Evolutionary conservation across 169 alveolate species (phyloP).

Genomic region (Plasmodium cynomolgi): DNA sequence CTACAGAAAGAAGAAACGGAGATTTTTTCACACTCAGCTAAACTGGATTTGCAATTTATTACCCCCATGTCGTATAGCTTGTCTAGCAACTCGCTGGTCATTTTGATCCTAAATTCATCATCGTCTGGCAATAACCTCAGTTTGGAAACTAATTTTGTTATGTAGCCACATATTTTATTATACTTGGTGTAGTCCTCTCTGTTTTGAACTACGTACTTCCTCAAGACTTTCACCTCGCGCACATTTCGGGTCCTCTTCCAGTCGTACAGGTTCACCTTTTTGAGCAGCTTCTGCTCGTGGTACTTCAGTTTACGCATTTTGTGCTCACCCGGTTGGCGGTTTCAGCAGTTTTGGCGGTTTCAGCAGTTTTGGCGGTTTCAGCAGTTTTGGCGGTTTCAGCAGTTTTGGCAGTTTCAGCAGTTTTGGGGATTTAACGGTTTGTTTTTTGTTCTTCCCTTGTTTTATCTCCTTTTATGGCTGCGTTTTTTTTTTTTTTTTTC

Average conservation of each 20-base stretch:
- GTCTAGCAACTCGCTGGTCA: constrained; percentile 94
- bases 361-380: too few relatives aligned
- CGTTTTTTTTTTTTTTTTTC: not conserved
- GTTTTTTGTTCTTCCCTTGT: not conserved
- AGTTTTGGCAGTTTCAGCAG: too few relatives aligned
- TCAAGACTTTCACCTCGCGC: constrained; percentile 93
- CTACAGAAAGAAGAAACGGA: constrained; percentile 97
- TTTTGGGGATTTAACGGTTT: too few relatives aligned
- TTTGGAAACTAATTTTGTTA: constrained; percentile 93
- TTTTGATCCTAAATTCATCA: constrained; percentile 94
- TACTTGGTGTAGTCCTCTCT: constrained; percentile 97
- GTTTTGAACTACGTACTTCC: constrained; percentile 95
- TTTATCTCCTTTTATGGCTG: not conserved
- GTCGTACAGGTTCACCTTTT: constrained; percentile 95
- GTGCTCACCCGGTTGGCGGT: not conserved
- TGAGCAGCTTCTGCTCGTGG: constrained; percentile 97
- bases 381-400: too few relatives aligned
- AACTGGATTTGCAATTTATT: constrained; percentile 89
- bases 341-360: too few relatives aligned
- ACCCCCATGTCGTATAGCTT: constrained; percentile 97
- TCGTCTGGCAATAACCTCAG: constrained; percentile 92
- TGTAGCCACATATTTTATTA: constrained; percentile 95
- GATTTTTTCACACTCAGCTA: constrained; percentile 93
- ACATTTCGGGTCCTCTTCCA: constrained; percentile 94
- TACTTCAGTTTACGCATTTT: constrained; percentile 97